Base-by-base conservation (phyloP, 495 filamentous ascomycete species). In the Usnea hakonensis region DNA sequence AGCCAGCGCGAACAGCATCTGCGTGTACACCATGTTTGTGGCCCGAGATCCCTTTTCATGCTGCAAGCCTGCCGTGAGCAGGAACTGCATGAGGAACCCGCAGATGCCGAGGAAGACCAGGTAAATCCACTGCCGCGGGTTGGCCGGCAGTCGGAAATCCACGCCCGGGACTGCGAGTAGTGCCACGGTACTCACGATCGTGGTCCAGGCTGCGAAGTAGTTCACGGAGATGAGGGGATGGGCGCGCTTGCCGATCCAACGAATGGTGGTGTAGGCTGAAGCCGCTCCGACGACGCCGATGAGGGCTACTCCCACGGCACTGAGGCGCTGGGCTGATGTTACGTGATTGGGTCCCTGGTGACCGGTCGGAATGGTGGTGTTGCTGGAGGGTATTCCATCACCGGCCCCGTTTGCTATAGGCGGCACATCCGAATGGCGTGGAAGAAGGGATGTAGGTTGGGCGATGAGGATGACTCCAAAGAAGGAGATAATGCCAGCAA, bases 21-120 rank as follows among this genome's bases (percentile, higher is more conserved):
- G 88, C 50, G 85, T 90, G 70, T 96, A 97, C 5, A 90, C 77
- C 90, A 96, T 95, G 26, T 87, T 90, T 7, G 88, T 95, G 3
- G 91, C 91, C 28, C 89, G 80, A 26, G 85, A 85, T 9, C 84
- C 83, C 59, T 74, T 76, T 23, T 85, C 82, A 69, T 86, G 82
- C 52, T 86, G 80, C 65, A 97, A 71, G 0, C 91, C 91, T 2
- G 84, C 80, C 5, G 93, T 96, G n/a, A 96, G 74, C 28, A 96
- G 77, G 65, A 91, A 90, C 78, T 97, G 93, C 82, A 94, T 85
- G 10, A 88, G 71, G 65, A 97, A 92, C 9, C 93, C 93, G 58
- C 84, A 90, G 0, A 85, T 71, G 0, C 88, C 90, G 28, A 96
- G 72, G 48, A 85, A 83, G 0, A 87, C 10, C 16, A 97, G 75